Evolutionary conservation across 768 basidiomycete species (phyloP).

Genomic region (Pleurotus sapidus): DNA sequence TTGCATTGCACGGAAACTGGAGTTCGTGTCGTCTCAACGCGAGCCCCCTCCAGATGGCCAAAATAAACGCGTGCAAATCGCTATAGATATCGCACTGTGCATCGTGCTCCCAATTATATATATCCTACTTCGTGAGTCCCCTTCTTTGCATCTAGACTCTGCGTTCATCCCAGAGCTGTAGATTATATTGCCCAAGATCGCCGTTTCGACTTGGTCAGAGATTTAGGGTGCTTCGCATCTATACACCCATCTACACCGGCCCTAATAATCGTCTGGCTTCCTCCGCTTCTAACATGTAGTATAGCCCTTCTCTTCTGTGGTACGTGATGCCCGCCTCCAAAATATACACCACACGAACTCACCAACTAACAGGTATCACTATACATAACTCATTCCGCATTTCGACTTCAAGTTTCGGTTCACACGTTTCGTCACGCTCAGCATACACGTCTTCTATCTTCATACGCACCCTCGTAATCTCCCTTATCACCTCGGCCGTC

Average conservation of each 20-base stretch:
- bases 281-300: conserved; percentile 40
- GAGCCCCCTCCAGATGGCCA: conserved; percentile 21
- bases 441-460: conserved; percentile 46
- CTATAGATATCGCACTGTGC: conserved; percentile 48
- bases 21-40: conserved; percentile 4
- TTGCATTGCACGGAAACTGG: conserved; percentile 4
- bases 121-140: conserved; percentile 54
- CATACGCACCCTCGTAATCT: conserved; percentile 52
- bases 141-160: background rate
- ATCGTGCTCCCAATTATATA: conserved; percentile 54
- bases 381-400: conserved; percentile 26
- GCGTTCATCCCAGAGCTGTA: conserved; percentile 17
- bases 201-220: conserved; percentile 58
- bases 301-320: conserved; percentile 40
- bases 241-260: conserved; percentile 41
- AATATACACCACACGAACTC: background rate
- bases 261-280: conserved; percentile 41
- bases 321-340: conserved; percentile 18
- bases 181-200: conserved; percentile 58
- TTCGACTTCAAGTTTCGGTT: conserved; percentile 21
- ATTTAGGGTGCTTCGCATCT: conserved; percentile 52
- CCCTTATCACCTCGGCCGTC: conserved; percentile 31
- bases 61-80: conserved; percentile 34
- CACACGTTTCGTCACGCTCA: conserved; percentile 37
- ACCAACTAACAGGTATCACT: conserved; percentile 24